Base-by-base conservation (phyloP, 139 green algal genomes). In the Chlamydomonas sp. region DNA sequence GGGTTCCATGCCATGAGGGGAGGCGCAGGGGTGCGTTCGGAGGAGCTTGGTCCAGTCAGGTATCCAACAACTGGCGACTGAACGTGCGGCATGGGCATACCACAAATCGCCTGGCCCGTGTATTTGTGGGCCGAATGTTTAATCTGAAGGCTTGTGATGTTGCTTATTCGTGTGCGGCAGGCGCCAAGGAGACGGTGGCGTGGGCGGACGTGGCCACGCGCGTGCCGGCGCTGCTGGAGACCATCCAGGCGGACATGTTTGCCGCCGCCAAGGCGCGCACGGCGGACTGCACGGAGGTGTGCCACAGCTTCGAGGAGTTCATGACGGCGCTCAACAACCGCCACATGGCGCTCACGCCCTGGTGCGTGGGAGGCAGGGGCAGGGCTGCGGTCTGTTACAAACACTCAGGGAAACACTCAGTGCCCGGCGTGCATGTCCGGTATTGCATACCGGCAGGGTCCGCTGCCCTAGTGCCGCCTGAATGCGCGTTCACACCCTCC, bases 321-420 rank as follows among this genome's bases (percentile, higher is more conserved):
- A 98, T 98, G 91, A 92, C 93, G 4, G 97, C 97, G 0, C 91
- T 99, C 64, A 95, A 97, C 63, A 85, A 92, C 72, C 97, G 97
- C 85, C 97, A 99, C 92, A 97, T 99, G 95, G 93, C 96, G 60
- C 89, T 99, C 80, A 96, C 97, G 5, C 98, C 98, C 62, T 99
- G 98, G 98, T 88, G 49, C 16, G 83, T 49, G 71, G n/a, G 63
- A 10, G 9, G 5, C 15, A 58, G 58, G 9, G 75, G 10, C 1
- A 58, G 58, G 58, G 9, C 7, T 12, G 14, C 12, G 57, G 75
- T 3, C 58, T 57, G 75, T 4, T 4, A 31, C 31, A 49, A 49
- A 49, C 31, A 15, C 67, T 12, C 9, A 12, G 67, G 8, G 8
- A 72, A 72, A 72, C 67, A 18, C 67, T 17, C 67, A 72, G 67